Conservation (phyloP, 345 rosid species). For the Ceriops tagal region DNA sequence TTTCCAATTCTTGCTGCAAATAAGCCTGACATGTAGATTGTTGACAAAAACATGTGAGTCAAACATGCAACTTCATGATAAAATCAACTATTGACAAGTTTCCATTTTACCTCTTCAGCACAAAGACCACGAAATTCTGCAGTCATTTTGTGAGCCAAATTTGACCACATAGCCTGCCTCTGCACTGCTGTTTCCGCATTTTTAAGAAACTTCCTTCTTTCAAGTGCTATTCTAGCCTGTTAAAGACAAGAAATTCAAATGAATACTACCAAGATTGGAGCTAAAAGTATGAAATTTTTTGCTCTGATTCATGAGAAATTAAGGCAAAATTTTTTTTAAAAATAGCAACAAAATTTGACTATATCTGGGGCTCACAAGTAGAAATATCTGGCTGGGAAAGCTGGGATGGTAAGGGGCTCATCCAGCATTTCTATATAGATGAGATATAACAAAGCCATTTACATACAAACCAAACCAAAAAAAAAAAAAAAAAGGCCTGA, state of each 20-base stretch:
- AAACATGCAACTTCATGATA: neutral
- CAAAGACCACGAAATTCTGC: constrained; percentile 99
- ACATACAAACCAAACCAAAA: neutral
- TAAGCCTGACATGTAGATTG: constrained; percentile 71
- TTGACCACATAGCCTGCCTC: constrained; percentile 99
- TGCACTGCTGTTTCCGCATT: constrained; percentile 93
- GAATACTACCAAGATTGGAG: constrained; percentile 10
- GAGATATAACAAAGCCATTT: neutral
- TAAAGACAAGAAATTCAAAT: constrained; percentile 18
- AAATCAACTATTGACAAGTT: constrained; percentile 5
- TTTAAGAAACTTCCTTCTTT: constrained; percentile 85
- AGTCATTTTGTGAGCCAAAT: constrained; percentile 99
- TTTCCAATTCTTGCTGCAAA: constrained; percentile 97
- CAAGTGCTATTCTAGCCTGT: constrained; percentile 98
- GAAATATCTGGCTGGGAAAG: no score
- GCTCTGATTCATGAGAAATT: neutral
- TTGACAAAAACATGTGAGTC: constrained; percentile 13
- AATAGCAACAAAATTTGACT: no score
- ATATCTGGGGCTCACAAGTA: no score
- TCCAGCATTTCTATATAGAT: neutral
- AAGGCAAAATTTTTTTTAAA: no score
- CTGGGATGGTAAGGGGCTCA: no score
- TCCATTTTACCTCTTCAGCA: constrained; percentile 84
- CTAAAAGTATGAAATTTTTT: neutral
- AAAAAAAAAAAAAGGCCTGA: neutral